Evolutionary conservation across 108 stramenopile genomes (phyloP).

Genomic region (Cyclostephanos invisitatus): DNA sequence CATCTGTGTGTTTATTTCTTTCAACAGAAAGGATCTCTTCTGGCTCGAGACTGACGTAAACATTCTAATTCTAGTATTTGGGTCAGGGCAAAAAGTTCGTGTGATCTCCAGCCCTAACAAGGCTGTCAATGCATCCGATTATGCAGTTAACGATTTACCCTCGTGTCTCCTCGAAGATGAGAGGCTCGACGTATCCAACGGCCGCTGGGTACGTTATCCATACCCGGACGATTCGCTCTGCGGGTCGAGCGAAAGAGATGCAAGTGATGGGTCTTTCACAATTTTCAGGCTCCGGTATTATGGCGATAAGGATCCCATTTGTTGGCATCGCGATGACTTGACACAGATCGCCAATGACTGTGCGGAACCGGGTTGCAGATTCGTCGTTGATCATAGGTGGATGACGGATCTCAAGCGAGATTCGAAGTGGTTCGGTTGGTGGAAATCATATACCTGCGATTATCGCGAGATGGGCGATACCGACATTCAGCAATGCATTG

Average conservation of each 20-base stretch:
- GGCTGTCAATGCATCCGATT: neutral
- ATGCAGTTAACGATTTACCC: neutral
- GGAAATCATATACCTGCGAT: constrained; percentile 31
- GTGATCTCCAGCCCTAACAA: constrained; percentile 8
- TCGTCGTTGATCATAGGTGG: constrained; percentile 23
- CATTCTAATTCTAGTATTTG: constrained; percentile 10
- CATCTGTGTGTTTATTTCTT: neutral
- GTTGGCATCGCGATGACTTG: constrained; percentile 51
- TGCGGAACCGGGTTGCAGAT: constrained; percentile 27
- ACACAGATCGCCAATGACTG: constrained; percentile 23
- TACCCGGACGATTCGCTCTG: constrained; percentile 31
- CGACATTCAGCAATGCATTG: constrained; percentile 31
- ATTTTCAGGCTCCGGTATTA: constrained; percentile 6
- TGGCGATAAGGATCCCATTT: constrained; percentile 28
- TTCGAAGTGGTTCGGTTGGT: constrained; percentile 32
- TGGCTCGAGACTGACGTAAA: neutral
- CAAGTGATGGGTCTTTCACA: neutral
- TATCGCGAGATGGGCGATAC: constrained; percentile 30
- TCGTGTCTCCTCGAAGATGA: constrained; percentile 29
- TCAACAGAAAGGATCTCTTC: neutral
- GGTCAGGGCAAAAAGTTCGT: constrained; percentile 21
- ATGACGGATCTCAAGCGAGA: constrained; percentile 19
- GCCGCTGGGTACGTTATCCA: constrained; percentile 34
- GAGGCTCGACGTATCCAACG: constrained; percentile 25
- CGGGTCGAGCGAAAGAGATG: neutral